Base-by-base conservation (phyloP, 331 rosid species). In the Phaseolus coccineus region DNA sequence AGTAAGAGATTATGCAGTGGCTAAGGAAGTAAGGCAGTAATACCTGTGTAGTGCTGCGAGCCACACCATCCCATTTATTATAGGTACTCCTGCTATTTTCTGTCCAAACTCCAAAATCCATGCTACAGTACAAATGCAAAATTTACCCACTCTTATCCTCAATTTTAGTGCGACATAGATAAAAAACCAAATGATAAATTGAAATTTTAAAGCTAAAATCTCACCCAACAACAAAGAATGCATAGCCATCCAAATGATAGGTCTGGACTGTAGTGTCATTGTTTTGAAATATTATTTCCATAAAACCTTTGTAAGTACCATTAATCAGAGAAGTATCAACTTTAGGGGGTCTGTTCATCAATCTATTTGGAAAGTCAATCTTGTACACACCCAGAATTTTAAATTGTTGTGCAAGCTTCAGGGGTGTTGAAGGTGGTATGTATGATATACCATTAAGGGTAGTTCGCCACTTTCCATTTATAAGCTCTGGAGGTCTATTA, bases 221-320 rank as follows among this genome's bases (percentile, higher is more conserved):
- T 94, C 81, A 94, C 98, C 98, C 98, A 0, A 89, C 97, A 22
- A 94, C 89, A 47, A 94, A 94, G 86, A 88, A 94, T 65, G 97
- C 95, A 72, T 82, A 94, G 87, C 98, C 98, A 85, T 94, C 97
- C 88, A 94, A 16, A 87, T 94, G 98, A 86, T 92, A 94, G 68
- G 86, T 86, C 84, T 92, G 98, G 35, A 94, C 90, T 9, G 90
- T 90, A 50, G 93, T 90, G 74, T 90, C 97, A 83, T 88, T 91
- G 87, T 94, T 94, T 89, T 94, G 98, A 56, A 94, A 91, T 77
- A 94, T 92, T 73, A 94, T 90, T 84, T 94, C 98, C 88, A 94
- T 86, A 87, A 94, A 94, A 65, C 97, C 98, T 81, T 44, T 92
- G 85, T 55, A 84, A 75, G 97, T 92, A 28, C 92, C 97, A 89